Evolutionary conservation across 371 early-diverging fungal species (phyloP).

Genomic region (Actinomortierella ambigua): DNA sequence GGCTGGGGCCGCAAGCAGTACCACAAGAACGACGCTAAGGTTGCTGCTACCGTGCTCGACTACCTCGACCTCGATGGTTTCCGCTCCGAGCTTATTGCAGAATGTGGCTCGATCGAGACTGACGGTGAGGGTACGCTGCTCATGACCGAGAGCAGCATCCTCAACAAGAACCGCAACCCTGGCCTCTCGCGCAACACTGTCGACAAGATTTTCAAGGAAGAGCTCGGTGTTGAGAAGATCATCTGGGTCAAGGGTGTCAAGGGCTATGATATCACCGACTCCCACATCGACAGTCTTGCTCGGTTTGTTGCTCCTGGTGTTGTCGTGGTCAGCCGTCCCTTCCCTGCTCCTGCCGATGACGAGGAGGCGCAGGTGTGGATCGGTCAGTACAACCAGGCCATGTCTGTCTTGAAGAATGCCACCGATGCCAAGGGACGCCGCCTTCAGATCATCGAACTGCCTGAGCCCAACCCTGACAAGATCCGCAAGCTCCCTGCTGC

Average conservation of each 20-base stretch:
- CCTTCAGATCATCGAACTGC: conserved; percentile 15
- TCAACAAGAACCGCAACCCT: conserved; percentile 31
- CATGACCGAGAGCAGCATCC: conserved; percentile 28
- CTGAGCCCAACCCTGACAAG: conserved; percentile 15
- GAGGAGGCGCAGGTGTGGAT: conserved; percentile 20
- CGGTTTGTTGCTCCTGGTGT: conserved; percentile 27
- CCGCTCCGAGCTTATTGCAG: conserved; percentile 20
- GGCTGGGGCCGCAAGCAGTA: conserved; percentile 28
- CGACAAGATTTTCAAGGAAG: conserved; percentile 13
- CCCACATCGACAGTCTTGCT: conserved; percentile 29
- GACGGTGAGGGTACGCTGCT: conserved; percentile 31
- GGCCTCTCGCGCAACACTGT: conserved; percentile 17
- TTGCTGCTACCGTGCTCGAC: conserved; percentile 9
- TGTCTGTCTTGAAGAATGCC: conserved; percentile 7
- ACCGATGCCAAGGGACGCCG: conserved; percentile 23
- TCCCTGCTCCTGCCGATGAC: conserved; percentile 14
- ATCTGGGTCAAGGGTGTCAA: conserved; percentile 34
- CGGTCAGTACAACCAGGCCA: conserved; percentile 17
- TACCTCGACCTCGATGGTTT: conserved; percentile 5
- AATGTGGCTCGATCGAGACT: conserved; percentile 28
- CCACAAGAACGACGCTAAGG: conserved; percentile 17
- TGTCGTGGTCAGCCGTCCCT: conserved; percentile 21
- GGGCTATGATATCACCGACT: conserved; percentile 29
- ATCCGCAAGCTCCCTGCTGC: conserved; percentile 11
- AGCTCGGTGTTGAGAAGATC: conserved; percentile 15